Conservation (phyloP, 805 yeast species). For the Candida palmyrensis region DNA sequence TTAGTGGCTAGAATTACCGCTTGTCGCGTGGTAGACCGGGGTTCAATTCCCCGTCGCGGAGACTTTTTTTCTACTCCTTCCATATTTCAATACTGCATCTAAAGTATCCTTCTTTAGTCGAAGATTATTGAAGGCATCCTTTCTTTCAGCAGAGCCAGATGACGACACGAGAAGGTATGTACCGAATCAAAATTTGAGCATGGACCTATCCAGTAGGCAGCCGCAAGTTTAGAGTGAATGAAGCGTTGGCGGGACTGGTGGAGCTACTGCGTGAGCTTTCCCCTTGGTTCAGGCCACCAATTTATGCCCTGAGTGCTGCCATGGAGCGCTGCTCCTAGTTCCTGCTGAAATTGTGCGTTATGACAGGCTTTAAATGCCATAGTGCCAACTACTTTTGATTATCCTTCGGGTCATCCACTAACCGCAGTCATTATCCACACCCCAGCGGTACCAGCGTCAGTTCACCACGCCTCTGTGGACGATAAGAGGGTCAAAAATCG, state of each 20-base stretch:
- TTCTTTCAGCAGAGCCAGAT: not conserved
- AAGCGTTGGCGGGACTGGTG: not conserved
- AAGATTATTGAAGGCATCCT: not conserved
- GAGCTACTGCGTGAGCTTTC: too few relatives aligned
- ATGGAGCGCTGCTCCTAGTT: too few relatives aligned
- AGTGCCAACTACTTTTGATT: not conserved
- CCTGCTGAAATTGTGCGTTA: not conserved
- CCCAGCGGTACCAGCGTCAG: not conserved
- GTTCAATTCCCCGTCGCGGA: slow-evolving; percentile 11
- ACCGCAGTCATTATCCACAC: not conserved
- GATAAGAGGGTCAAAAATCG: slow-evolving; percentile 11
- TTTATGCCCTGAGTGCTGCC: too few relatives aligned
- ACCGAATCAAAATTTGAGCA: too few relatives aligned
- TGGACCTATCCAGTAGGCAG: not conserved
- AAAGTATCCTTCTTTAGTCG: not conserved
- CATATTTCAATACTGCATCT: slow-evolving; percentile 1
- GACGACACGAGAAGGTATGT: too few relatives aligned
- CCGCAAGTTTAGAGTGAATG: not conserved
- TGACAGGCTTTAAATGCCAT: not conserved
- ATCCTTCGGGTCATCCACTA: too few relatives aligned
- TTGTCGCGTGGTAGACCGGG: slow-evolving; percentile 18
- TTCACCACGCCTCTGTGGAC: slow-evolving; percentile 2
- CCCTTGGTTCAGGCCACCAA: too few relatives aligned
- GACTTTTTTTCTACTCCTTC: slow-evolving; percentile 1
- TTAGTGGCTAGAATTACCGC: slow-evolving; percentile 17